A percentile compares a stretch with the other conserved stretches of the same genome.
Evolutionary conservation across 2,329 filamentous ascomycete genomes (phyloP).

Genomic region (Conoideocrella luteorostrata): DNA sequence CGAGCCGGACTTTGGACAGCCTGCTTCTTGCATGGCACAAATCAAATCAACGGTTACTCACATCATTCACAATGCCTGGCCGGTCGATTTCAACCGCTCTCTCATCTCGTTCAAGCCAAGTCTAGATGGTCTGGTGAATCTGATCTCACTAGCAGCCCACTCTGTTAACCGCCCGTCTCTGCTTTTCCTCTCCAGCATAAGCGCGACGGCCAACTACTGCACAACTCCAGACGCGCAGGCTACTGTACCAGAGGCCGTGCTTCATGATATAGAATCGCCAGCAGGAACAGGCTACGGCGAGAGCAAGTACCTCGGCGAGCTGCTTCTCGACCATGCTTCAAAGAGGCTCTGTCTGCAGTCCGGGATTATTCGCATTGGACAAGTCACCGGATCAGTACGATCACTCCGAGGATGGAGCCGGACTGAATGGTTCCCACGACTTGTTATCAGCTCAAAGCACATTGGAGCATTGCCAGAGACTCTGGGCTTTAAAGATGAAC

Average conservation of each 20-base stretch:
- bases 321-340: slow-evolving; percentile 2
- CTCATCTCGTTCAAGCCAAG: slow-evolving; percentile 5
- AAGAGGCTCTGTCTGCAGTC: not conserved
- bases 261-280: not conserved
- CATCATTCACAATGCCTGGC: slow-evolving; percentile 11
- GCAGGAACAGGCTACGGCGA: slow-evolving; percentile 6
- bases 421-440: slow-evolving; percentile 9
- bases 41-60: not conserved
- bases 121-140: slow-evolving; percentile 5
- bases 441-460: slow-evolving; percentile 7
- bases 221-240: no score
- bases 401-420: slow-evolving; percentile 7
- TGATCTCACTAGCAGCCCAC: slow-evolving; percentile 5
- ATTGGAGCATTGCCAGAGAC: slow-evolving; percentile 6
- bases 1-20: not conserved
- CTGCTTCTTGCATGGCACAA: not conserved
- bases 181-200: slow-evolving; percentile 10
- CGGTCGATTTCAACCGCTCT: slow-evolving; percentile 9
- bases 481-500: not conserved
- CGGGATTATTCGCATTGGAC: slow-evolving; percentile 6
- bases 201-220: slow-evolving; percentile 2
- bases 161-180: not conserved
- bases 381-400: slow-evolving; percentile 5
- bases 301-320: slow-evolving; percentile 9
- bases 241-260: slow-evolving; percentile 3